Conservation (phyloP, 352 stramenopile genomes). For the Pythium utonaiense region DNA sequence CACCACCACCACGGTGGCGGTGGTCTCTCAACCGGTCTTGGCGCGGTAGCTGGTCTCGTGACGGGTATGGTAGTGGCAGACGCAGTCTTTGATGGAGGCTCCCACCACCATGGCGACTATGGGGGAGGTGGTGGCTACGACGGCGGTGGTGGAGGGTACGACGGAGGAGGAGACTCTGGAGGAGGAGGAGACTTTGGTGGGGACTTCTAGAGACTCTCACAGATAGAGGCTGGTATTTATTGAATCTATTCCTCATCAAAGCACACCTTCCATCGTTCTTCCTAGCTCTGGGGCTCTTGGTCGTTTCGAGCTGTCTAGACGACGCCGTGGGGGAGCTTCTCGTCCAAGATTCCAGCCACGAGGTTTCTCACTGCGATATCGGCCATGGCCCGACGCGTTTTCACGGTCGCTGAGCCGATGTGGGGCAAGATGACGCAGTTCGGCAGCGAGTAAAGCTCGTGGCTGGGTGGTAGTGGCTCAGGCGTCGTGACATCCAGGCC, state of each 20-base stretch:
- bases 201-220: slow-evolving; percentile 1
- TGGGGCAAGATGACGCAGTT: slow-evolving; percentile 67
- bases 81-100: slow-evolving; percentile 4
- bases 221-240: background rate
- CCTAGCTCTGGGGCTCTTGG: no score
- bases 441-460: slow-evolving; percentile 61
- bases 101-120: background rate
- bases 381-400: slow-evolving; percentile 66
- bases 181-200: slow-evolving; percentile 13
- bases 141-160: background rate
- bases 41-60: slow-evolving; percentile 3
- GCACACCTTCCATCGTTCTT: no score
- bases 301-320: no score
- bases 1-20: slow-evolving; percentile 3
- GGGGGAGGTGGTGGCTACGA: slow-evolving; percentile 1
- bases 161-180: slow-evolving; percentile 4
- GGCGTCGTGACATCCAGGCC: slow-evolving; percentile 87
- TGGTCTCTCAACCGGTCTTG: background rate
- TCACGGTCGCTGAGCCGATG: slow-evolving; percentile 43
- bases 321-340: slow-evolving; percentile 45
- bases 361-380: slow-evolving; percentile 71
- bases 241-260: no score
- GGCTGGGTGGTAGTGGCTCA: slow-evolving; percentile 82
- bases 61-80: slow-evolving; percentile 15
- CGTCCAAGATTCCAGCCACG: slow-evolving; percentile 37